Evolutionary conservation across 2,329 filamentous ascomycete genomes (phyloP), one percentile per base, ranked within the genome.

Genomic region (Cercospora sojina): DNA sequence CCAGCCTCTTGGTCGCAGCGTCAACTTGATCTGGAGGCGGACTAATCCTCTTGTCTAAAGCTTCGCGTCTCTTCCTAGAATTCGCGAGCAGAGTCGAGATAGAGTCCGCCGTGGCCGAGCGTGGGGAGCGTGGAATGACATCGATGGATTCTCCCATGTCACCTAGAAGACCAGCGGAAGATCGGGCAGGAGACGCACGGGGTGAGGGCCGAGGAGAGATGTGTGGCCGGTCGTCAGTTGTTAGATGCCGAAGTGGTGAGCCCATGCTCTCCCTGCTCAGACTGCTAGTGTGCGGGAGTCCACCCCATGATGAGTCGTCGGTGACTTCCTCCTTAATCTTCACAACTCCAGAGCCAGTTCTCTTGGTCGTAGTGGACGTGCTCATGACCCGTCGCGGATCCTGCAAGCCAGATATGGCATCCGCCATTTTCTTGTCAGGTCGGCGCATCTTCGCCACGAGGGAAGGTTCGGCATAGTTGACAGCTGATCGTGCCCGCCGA

Each of bases 391-490:
- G 66, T 20, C 71, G 64, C 6, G 69, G 73, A 66, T 74, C 72
- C 32, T 76, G 72, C 12, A 75, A 70, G 2, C 75, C 75, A 47
- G 71, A 70, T 5, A 84, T 77, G 1, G 82, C 82, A 70, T 83
- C 81, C 1, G 80, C 79, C 62, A 83, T 73, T 59, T 82, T 77
- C 68, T 82, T 82, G 59, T 77, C 77, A 1, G 82, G 81, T 27
- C 83, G 78, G 20, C 83, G 77, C 82, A 84, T 84, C 70, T 84
- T 84, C 16, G 78, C 79, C 55, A 77, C 76, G 16, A 84, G 74
- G 58, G 77, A 82, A 1, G 83, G 83, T 68, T 84, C 82, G 12
- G 82, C 81, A 67, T 84, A 84, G 73, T 80, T 83, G 58, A 83
- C 81, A 35, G 80, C 78, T 18, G 80, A 74, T 25, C 82, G 77